Evolutionary conservation across 1,284 basidiomycete species (phyloP), one percentile per base, ranked within the genome.

Genomic region (Apiotrichum brassicae): DNA sequence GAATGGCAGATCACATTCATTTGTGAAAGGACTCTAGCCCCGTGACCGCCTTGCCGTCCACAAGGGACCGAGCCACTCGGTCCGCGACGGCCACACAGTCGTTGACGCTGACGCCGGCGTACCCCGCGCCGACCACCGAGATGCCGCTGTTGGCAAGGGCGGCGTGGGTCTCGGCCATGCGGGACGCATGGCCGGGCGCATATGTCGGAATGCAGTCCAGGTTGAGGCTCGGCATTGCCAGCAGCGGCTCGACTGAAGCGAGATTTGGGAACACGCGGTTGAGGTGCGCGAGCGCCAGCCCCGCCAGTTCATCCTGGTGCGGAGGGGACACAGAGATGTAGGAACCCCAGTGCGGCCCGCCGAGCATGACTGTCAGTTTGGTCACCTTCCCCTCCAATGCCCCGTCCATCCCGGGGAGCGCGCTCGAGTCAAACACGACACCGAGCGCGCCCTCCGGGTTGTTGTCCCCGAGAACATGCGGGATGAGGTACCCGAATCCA

Each of bases 401-500:
- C 12, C 49, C 48, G 19, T 51, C 55, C 24, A 57, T 58, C 14
- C 77, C 78, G 0, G 83, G 77, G 22, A 87, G 76, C 3, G 84
- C 79, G 41, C 79, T 84, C 0, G 85, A 87, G 70, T 93, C 89
- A 69, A 93, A 93, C 6, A 91, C 85, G 19, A 83, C 82, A 3
- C 89, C 89, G 0, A 92, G 77, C 28, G 90, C 78, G 7, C 84
- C 63, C 49, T 60, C 54, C 0, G 61, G 59, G 48, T 74, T 71
- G 16, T 30, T 12, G 6, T 42, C 19, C 11, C 52, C 59, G 60
- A 53, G 59, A 48, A 64, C 81, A 7, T 92, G 84, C 0, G 93
- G 91, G 46, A 95, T 80, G 58, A 98, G 83, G 74, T 94, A 97
- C 2, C 94, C 94, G 70, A 97, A 97, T 0, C 93, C 94, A 13